Base-by-base conservation (phyloP, 2,329 filamentous ascomycete genomes). In the Sporothrix curviconia region DNA sequence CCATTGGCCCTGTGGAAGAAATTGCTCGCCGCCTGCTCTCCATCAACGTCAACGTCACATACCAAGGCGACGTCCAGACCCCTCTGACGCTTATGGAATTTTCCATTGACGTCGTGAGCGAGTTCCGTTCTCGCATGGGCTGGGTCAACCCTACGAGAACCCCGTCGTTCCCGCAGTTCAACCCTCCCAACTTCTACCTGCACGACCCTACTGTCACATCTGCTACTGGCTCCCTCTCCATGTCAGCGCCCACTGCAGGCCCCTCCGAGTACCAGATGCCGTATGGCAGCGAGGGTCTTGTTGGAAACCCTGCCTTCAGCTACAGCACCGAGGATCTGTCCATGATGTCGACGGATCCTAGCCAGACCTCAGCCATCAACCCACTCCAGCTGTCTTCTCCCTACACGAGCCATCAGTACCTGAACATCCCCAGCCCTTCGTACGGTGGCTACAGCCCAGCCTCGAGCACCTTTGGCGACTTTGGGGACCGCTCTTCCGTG, bases 1-100 rank as follows among this genome's bases (percentile, higher is more conserved):
- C 89, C 15, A 81, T 95, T 46, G 78, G 80, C 1, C 90, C 92
- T 0, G 84, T 97, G 32, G 90, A 96, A 70, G 87, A 94, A 68
- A 96, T 96, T 66, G 85, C 90, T 46, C 82, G 83, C 49, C 83
- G 89, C 36, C 81, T 95, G 28, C 78, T 86, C 62, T 81, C 84
- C 22, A 82, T 89, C 74, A 90, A 81, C 64, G 74, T 83, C 22
- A 79, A 80, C 4, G 77, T 80, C 60, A 76, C 76, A 19, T 75
- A 79, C 58, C 80, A 83, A 56, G 77, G 77, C 15, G 80, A 83
- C 25, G 71, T 80, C 42, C 81, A 84, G 66, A 81, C 84, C 30
- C 83, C 85, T 11, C 71, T 89, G 60, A 74, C 77, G 5, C 76
- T 91, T 43, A 88, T 90, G 83, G 83, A 88, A 64, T 85, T 85